phyloP scores from a whole-genome alignment of 805 yeast species.

The Millerozyma acaciae region DNA sequence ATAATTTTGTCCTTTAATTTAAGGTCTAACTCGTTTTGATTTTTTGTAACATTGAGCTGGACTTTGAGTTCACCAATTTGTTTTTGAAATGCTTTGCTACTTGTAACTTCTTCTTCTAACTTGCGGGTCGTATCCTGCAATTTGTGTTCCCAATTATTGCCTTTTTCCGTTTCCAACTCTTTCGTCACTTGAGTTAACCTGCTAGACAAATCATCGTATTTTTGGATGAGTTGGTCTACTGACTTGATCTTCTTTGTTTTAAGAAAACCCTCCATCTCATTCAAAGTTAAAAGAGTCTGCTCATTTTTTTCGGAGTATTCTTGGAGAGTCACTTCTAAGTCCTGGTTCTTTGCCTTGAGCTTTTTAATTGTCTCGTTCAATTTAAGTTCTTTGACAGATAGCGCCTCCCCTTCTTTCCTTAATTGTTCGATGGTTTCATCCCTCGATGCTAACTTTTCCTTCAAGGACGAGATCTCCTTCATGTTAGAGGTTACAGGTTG shows the following conservation, averaged over 20 bases:
- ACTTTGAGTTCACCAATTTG: constrained; percentile 29
- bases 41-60: constrained; percentile 28
- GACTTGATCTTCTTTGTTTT: constrained; percentile 23
- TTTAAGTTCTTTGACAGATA: constrained; percentile 68
- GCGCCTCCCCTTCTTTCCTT: constrained; percentile 69
- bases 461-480: too few relatives aligned
- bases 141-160: constrained; percentile 21
- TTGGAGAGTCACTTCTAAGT: constrained; percentile 26
- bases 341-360: constrained; percentile 37
- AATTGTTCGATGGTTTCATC: constrained; percentile 64
- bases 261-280: constrained; percentile 38
- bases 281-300: constrained; percentile 24
- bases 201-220: constrained; percentile 11
- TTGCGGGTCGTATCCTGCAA: constrained; percentile 20
- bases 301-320: constrained; percentile 29
- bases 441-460: constrained; percentile 41
- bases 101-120: constrained; percentile 20
- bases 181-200: constrained; percentile 12
- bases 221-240: constrained; percentile 24
- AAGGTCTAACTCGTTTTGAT: constrained; percentile 30
- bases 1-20: constrained; percentile 30
- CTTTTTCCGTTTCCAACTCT: constrained; percentile 15
- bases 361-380: constrained; percentile 63
- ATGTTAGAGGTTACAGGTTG: neutral
- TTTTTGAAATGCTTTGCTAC: constrained; percentile 15